These are phyloP conservation scores for Ustilago xerochloae DNA, from an alignment of 1,284 basidiomycete genomes.

Conservation along the genomic window DNA sequence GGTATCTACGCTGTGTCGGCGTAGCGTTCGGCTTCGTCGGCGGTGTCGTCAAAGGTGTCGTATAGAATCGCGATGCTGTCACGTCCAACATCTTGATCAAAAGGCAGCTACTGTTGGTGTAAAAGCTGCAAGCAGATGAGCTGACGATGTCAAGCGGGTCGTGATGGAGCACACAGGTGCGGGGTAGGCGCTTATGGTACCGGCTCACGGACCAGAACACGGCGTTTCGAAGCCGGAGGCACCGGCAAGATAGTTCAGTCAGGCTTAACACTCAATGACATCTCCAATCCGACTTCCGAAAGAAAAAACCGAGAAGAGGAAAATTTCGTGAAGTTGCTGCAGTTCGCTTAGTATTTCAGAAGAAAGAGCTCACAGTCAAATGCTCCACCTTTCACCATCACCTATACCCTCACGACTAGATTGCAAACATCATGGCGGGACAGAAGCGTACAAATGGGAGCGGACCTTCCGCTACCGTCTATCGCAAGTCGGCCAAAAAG, in stretches of 20 bases:
- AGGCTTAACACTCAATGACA: no score
- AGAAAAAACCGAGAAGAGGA: not conserved
- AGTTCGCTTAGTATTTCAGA: not conserved
- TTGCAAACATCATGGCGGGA: slow-evolving; percentile 17
- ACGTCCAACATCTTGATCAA: slow-evolving; percentile 22
- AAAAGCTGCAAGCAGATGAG: not conserved
- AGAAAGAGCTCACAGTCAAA: not conserved
- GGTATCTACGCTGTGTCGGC: slow-evolving; percentile 54
- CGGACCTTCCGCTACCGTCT: slow-evolving; percentile 43
- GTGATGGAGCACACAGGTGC: not conserved
- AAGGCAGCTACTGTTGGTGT: not conserved
- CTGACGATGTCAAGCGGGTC: not conserved
- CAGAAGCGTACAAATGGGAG: slow-evolving; percentile 23
- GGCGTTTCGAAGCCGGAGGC: not conserved
- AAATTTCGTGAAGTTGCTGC: not conserved
- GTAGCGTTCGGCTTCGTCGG: slow-evolving; percentile 41
- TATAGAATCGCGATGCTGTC: slow-evolving; percentile 51
- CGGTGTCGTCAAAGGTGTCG: slow-evolving; percentile 47
- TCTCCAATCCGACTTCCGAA: slow-evolving; percentile 1
- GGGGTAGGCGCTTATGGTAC: not conserved
- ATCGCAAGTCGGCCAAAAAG: slow-evolving; percentile 54
- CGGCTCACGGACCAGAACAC: slow-evolving; percentile 6
- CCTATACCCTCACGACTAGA: no score
- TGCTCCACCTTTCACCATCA: not conserved
- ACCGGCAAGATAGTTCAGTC: no score